These are phyloP conservation scores for Boechera retrofracta DNA, from an alignment of 345 rosid species.

Conservation along the genomic window DNA sequence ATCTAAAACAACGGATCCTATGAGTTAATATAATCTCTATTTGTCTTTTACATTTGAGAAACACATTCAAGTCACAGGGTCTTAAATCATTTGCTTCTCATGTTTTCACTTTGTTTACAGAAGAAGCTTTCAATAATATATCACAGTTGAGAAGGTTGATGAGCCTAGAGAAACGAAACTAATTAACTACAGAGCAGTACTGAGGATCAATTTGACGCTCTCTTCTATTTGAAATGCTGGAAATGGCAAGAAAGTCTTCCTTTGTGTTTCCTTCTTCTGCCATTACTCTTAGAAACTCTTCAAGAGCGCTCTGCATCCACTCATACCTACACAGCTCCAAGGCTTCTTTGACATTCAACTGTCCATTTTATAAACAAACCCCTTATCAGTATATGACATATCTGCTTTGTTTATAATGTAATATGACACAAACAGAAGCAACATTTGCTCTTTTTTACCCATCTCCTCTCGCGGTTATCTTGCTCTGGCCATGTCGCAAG, in stretches of 20 bases:
- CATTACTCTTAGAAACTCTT: slow-evolving; percentile 51
- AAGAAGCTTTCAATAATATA: slow-evolving; percentile 30
- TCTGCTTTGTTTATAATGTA: neutral
- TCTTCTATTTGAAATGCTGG: slow-evolving; percentile 27
- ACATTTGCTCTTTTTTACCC: slow-evolving; percentile 53
- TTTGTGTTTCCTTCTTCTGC: slow-evolving; percentile 12
- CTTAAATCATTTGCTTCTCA: slow-evolving; percentile 32
- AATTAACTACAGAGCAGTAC: slow-evolving; percentile 37
- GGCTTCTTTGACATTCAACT: slow-evolving; percentile 67
- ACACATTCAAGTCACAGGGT: slow-evolving; percentile 14
- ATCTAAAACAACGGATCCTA: slow-evolving; percentile 2
- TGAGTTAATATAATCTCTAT: slow-evolving; percentile 19
- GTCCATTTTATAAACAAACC: slow-evolving; percentile 7
- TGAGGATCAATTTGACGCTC: slow-evolving; percentile 32
- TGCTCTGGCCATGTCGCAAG: slow-evolving; percentile 78
- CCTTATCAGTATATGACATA: neutral
- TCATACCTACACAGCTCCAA: slow-evolving; percentile 70
- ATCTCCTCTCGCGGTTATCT: slow-evolving; percentile 58
- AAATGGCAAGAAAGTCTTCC: slow-evolving; percentile 39
- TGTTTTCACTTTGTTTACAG: slow-evolving; percentile 35
- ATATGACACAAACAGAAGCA: neutral
- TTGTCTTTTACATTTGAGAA: neutral
- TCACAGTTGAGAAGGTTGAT: slow-evolving; percentile 11
- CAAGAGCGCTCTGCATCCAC: slow-evolving; percentile 76
- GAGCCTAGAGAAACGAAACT: slow-evolving; percentile 22